These are phyloP conservation scores for Lactarius evosmus DNA, from an alignment of 768 basidiomycete species.

Conservation along the genomic window DNA sequence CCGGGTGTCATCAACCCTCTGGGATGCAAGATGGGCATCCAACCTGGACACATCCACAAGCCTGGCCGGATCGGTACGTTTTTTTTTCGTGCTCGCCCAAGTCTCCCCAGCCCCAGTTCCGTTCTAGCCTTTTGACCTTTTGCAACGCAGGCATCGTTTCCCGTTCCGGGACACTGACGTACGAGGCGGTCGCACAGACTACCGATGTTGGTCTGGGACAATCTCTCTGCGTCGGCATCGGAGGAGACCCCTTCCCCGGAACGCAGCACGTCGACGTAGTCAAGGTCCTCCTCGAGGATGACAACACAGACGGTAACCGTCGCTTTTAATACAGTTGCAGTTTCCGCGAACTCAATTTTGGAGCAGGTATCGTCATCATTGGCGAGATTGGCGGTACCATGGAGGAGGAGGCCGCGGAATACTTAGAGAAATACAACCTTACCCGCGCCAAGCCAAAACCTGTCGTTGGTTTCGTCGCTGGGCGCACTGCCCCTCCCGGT, in stretches of 20 bases:
- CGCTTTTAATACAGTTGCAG: background rate
- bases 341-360: constrained; percentile 17
- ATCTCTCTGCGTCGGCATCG: constrained; percentile 94
- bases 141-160: constrained; percentile 75
- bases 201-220: constrained; percentile 95
- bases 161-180: constrained; percentile 93
- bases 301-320: constrained; percentile 79
- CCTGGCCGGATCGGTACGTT: constrained; percentile 89
- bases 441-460: constrained; percentile 85
- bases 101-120: too few relatives aligned
- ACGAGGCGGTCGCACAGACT: constrained; percentile 98
- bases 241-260: constrained; percentile 95
- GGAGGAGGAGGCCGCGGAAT: constrained; percentile 99
- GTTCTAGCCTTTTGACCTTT: constrained; percentile 1
- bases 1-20: constrained; percentile 96
- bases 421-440: constrained; percentile 90
- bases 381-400: constrained; percentile 99
- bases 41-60: constrained; percentile 95
- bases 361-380: constrained; percentile 88
- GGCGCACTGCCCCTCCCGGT: constrained; percentile 95
- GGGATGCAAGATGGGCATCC: constrained; percentile 99
- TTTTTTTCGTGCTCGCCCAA: background rate
- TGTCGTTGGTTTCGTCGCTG: constrained; percentile 97
- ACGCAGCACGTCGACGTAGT: constrained; percentile 95
- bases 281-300: constrained; percentile 94